Conservation (phyloP, 805 yeast species). For the Saccharomycopsis schoenii region DNA sequence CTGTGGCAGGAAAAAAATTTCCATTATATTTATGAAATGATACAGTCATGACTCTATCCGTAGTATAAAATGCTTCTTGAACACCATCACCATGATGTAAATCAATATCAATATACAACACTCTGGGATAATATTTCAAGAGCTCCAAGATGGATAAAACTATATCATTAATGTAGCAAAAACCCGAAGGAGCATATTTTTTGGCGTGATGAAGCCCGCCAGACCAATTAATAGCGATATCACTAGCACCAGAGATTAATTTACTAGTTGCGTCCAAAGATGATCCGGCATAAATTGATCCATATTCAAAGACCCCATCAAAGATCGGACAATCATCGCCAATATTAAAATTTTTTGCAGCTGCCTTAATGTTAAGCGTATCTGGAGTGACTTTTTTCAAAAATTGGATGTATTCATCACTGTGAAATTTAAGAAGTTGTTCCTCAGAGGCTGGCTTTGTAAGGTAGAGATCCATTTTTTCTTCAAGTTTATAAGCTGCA, state of each 20-base stretch:
- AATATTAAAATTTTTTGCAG: conserved; percentile 66
- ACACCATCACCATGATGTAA: conserved; percentile 98
- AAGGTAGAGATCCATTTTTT: conserved; percentile 79
- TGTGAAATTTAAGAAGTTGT: conserved; percentile 74
- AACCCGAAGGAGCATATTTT: conserved; percentile 88
- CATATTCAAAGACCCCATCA: conserved; percentile 89
- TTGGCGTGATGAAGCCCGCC: conserved; percentile 97
- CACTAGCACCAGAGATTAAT: conserved; percentile 76
- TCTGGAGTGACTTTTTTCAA: conserved; percentile 71
- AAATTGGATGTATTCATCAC: conserved; percentile 78
- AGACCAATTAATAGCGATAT: conserved; percentile 91
- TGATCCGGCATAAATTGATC: conserved; percentile 85
- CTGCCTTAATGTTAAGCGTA: conserved; percentile 44
- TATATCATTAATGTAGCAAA: conserved; percentile 91
- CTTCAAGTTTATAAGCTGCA: conserved; percentile 73
- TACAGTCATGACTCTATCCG: conserved; percentile 84
- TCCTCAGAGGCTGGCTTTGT: conserved; percentile 77
- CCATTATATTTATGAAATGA: conserved; percentile 89
- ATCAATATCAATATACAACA: conserved; percentile 87
- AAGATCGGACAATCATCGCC: conserved; percentile 94
- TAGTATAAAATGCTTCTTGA: conserved; percentile 90
- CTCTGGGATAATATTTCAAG: conserved; percentile 83
- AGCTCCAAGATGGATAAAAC: conserved; percentile 81
- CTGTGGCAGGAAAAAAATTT: conserved; percentile 95
- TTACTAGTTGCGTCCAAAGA: conserved; percentile 88